Evolutionary conservation across 1,284 basidiomycete genomes (phyloP).

Genomic region (Phellopilus nigrolimitatus): DNA sequence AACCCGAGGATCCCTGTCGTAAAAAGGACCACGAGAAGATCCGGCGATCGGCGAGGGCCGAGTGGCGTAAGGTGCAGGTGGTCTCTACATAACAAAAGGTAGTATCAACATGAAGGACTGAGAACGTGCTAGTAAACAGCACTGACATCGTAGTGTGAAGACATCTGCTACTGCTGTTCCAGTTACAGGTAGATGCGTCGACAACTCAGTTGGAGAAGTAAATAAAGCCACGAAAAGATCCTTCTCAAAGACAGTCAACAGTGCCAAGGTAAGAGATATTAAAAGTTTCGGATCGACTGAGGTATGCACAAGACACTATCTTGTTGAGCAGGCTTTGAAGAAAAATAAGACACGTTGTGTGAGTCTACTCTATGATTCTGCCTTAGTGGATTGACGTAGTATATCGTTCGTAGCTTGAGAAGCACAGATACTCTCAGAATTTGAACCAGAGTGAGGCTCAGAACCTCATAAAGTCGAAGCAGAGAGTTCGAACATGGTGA

Average conservation of each 20-base stretch:
- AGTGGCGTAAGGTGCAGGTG: slow-evolving; percentile 10
- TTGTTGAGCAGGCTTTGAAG: too few species aligned
- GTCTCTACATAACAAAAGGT: neutral
- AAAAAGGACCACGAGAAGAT: slow-evolving; percentile 7
- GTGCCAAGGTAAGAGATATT: too few species aligned
- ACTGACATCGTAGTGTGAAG: slow-evolving; percentile 16
- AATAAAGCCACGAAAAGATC: neutral
- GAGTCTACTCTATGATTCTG: too few species aligned
- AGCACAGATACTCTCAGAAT: neutral
- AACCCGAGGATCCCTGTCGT: slow-evolving; percentile 12
- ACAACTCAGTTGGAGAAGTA: neutral
- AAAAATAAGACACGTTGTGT: too few species aligned
- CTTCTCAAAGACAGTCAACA: too few species aligned
- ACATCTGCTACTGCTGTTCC: neutral
- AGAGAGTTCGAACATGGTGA: neutral
- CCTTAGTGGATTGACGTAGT: neutral
- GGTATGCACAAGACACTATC: too few species aligned
- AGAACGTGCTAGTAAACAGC: neutral
- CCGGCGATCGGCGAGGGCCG: slow-evolving; percentile 10
- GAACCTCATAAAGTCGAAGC: slow-evolving; percentile 1
- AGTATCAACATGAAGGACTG: neutral
- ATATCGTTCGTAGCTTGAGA: neutral
- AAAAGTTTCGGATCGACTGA: too few species aligned
- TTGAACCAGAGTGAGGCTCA: neutral
- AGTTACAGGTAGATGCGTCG: neutral